These are phyloP conservation scores for Phytophthora pinifolia DNA, from an alignment of 352 stramenopile species.

Conservation along the genomic window DNA sequence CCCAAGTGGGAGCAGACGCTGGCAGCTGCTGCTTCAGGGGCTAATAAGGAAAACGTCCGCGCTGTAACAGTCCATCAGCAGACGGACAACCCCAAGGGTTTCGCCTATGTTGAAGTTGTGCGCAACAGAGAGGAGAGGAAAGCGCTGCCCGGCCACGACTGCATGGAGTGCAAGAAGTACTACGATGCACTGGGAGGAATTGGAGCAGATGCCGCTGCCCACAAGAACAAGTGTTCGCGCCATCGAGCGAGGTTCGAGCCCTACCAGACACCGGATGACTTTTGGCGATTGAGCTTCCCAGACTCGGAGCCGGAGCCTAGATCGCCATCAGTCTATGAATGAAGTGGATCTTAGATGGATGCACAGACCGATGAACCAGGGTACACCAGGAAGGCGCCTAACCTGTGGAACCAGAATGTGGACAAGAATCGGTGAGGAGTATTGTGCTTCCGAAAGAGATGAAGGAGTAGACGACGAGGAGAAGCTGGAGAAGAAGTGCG, in stretches of 20 bases:
- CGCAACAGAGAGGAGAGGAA: constrained; percentile 67
- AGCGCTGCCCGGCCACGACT: constrained; percentile 63
- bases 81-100: constrained; percentile 21
- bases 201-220: constrained; percentile 35
- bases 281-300: constrained; percentile 83
- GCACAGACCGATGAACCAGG: no score
- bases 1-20: constrained; percentile 19
- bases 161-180: constrained; percentile 76
- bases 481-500: no score
- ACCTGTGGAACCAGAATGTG: no score
- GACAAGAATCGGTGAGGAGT: no score
- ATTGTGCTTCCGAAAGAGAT: no score
- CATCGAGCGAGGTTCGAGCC: constrained; percentile 73
- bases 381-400: no score
- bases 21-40: constrained; percentile 4
- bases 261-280: constrained; percentile 84
- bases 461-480: no score
- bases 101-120: constrained; percentile 76
- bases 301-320: constrained; percentile 42
- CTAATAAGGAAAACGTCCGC: constrained; percentile 21
- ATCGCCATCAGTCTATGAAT: constrained; percentile 14
- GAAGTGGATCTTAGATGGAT: neutral
- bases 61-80: neutral
- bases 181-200: constrained; percentile 67
- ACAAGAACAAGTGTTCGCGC: constrained; percentile 68